Base-by-base conservation (phyloP, 2,329 filamentous ascomycete species). In the Herpotrichia juniperi region DNA sequence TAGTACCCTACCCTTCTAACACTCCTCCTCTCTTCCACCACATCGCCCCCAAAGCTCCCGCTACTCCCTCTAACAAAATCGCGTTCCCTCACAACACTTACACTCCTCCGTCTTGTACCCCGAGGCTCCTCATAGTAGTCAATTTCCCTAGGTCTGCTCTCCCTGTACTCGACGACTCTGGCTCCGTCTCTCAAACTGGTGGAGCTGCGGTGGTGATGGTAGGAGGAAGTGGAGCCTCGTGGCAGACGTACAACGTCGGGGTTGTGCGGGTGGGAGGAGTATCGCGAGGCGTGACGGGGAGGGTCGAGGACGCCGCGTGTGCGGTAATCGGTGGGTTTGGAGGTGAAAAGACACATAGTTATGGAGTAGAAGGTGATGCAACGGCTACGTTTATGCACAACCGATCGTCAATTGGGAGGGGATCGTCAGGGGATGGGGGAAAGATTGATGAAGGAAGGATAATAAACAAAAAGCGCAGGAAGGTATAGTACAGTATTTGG, bases 321-420 rank as follows among this genome's bases (percentile, higher is more conserved):
- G 39, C 42, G 22, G 17, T 58, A 57, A 50, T 57, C 58, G 10
- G 67, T 67, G 42, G 64, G 63, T 4, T 46, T 53, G 3, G 63
- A 66, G 22, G 52, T 64, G 58, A 72, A 64, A 46, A 73, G 62
- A 51, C 70, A 73, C 70, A 73, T 73, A 34, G 19, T 7, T 16
- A 19, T 14, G 25, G 17, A 7, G n/a, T 42, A 7, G 17, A 11
- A 19, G 11, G 22, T 26, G 22, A n/a, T 16, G n/a, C n/a, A n/a
- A n/a, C n/a, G n/a, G n/a, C n/a, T 31, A n/a, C n/a, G 30, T n/a
- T n/a, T 31, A 31, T 31, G 30, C n/a, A n/a, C n/a, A n/a, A n/a
- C n/a, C n/a, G n/a, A n/a, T n/a, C n/a, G n/a, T n/a, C n/a, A n/a
- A n/a, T n/a, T n/a, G 16, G 31, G 31, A 34, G 31, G 14, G 12